Conservation (phyloP, 148 eudicot species). For the Chenopodium berlandieri region DNA sequence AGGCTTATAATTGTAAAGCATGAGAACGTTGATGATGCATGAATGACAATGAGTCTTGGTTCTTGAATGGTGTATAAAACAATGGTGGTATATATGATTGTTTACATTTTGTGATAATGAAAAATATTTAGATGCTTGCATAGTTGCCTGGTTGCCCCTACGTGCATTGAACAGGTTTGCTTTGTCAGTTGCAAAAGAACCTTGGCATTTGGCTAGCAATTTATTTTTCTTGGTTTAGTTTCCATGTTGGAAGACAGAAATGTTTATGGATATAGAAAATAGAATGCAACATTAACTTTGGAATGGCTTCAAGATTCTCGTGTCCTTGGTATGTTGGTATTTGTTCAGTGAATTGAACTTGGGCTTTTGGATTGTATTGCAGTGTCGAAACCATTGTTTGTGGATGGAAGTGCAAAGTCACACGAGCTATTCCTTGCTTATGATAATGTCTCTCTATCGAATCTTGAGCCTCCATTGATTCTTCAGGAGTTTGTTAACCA, state of each 20-base stretch:
- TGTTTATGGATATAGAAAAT: background rate
- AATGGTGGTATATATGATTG: background rate
- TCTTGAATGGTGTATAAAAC: background rate
- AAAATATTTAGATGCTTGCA: background rate
- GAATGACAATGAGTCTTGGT: background rate
- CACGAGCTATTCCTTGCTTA: constrained; percentile 67
- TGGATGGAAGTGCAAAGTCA: constrained; percentile 72
- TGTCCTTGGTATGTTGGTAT: constrained; percentile 7
- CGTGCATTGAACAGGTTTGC: background rate
- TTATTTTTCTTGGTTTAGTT: background rate
- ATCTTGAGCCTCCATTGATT: constrained; percentile 68
- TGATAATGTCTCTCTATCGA: constrained; percentile 48
- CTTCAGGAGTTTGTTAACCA: constrained; percentile 75
- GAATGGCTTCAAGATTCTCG: background rate
- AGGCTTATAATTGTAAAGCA: background rate
- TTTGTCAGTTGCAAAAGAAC: background rate
- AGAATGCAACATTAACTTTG: background rate
- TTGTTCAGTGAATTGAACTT: constrained; percentile 6
- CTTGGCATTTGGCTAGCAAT: background rate
- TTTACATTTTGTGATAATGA: background rate
- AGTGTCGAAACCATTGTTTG: constrained; percentile 65
- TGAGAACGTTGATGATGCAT: background rate
- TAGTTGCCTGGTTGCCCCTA: too few species aligned
- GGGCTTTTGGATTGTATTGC: constrained; percentile 21
- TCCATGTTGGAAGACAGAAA: background rate